Evolutionary conservation across 176 grass and related monocot genomes (phyloP), one percentile per base, ranked within the genome.

Genomic region (Cenchrus americanus): DNA sequence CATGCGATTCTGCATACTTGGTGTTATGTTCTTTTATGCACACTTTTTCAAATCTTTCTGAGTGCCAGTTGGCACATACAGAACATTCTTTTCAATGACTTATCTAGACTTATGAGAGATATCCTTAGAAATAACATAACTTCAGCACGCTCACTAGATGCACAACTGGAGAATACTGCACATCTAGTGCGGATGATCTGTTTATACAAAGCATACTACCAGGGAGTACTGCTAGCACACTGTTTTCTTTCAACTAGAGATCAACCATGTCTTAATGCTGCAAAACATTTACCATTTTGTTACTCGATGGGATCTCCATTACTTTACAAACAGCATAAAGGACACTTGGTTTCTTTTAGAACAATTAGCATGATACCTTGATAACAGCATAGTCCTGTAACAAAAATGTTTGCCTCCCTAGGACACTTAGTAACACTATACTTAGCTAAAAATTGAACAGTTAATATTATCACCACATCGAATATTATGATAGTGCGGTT

Each of bases 81-180:
- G 48, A 85, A 18, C 73, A 70, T 63, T 78, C 24, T 61, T 61
- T 32, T 4, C 43, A 37, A 44, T 71, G 15, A 27, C 15, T 61
- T 72, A 54, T 34, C 23, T 60, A 82, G 41, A 79, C 70, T 70
- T 61, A 70, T 77, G 19, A 79, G 26, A 43, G 63, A 65, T 53
- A 22, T 49, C 34, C 80, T 5, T 47, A 43, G 12, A 66, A 15
- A 48, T 58, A n/a, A 59, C 54, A 22, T 18, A 73, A 57, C 18
- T 80, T 64, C 47, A 14, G n/a, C 7, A 7, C 41, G 14, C 19
- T 2, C 12, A 40, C 14, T 53, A 63, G 54, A 62, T 72, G 57
- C 14, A 18, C 43, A 9, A 79, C 48, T 27, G 11, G 43, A 63
- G n/a, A 60, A 58, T 66, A 50, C 0, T 34, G 34, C 4, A 4